Evolutionary conservation across 1,284 basidiomycete species (phyloP).

Genomic region (Prillingera fragicola): DNA sequence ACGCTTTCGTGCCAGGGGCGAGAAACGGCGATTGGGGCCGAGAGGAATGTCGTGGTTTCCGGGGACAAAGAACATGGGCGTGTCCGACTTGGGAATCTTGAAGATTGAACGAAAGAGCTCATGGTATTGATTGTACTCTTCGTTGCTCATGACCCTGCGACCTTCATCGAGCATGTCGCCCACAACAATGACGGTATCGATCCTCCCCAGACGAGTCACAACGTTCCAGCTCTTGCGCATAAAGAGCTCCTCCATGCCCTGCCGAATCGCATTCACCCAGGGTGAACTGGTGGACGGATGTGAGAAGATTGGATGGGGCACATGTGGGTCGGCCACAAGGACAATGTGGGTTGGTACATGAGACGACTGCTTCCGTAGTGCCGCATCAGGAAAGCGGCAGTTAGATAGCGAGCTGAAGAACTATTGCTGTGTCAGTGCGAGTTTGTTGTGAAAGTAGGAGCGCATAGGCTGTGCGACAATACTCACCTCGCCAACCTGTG

Average conservation of each 20-base stretch:
- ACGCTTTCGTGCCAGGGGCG: slow-evolving; percentile 57
- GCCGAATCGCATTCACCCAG: slow-evolving; percentile 50
- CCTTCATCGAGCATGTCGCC: slow-evolving; percentile 74
- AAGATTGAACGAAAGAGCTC: slow-evolving; percentile 62
- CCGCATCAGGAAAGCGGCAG: slow-evolving; percentile 45
- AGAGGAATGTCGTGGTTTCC: slow-evolving; percentile 82
- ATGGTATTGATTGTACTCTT: slow-evolving; percentile 63
- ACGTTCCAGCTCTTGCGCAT: slow-evolving; percentile 70
- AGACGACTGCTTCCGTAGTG: slow-evolving; percentile 18
- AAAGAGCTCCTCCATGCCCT: slow-evolving; percentile 61
- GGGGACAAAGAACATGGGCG: slow-evolving; percentile 62
- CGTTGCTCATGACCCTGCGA: slow-evolving; percentile 55
- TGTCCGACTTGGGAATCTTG: slow-evolving; percentile 43
- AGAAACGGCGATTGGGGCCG: slow-evolving; percentile 54
- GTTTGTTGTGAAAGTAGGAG: not conserved
- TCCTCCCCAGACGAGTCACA: slow-evolving; percentile 55
- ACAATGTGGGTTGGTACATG: slow-evolving; percentile 58
- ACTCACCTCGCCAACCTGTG: slow-evolving; percentile 42
- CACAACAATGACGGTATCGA: slow-evolving; percentile 69
- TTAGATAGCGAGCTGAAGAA: slow-evolving; percentile 47
- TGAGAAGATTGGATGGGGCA: slow-evolving; percentile 56
- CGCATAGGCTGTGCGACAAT: not conserved
- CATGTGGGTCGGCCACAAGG: slow-evolving; percentile 70
- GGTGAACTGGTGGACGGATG: slow-evolving; percentile 42
- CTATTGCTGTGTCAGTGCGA: slow-evolving; percentile 12